Conservation (phyloP, 2,329 filamentous ascomycete species). For the Venturia carpophila region DNA sequence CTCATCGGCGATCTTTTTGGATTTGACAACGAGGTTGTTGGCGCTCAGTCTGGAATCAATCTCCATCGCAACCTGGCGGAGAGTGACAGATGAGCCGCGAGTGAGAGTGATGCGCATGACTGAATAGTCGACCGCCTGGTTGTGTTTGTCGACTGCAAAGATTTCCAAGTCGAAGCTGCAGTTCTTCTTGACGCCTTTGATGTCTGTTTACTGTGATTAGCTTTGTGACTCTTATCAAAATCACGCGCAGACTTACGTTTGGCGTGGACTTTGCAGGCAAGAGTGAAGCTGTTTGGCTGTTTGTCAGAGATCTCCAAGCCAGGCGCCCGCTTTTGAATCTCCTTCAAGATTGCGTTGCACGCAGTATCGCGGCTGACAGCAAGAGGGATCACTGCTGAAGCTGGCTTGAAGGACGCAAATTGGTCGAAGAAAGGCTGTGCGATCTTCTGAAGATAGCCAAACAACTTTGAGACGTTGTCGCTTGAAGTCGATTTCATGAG, state of each 20-base stretch:
- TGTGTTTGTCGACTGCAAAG: constrained; percentile 82
- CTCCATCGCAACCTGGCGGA: constrained; percentile 10
- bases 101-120: constrained; percentile 84
- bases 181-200: constrained; percentile 46
- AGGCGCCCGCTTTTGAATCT: neutral
- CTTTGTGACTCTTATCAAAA: neutral
- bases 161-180: constrained; percentile 84
- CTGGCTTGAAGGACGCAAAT: constrained; percentile 12
- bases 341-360: neutral
- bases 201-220: constrained; percentile 3
- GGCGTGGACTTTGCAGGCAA: constrained; percentile 6
- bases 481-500: constrained; percentile 6
- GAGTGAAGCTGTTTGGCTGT: constrained; percentile 3
- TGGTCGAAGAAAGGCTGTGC: constrained; percentile 4
- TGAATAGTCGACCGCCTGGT: constrained; percentile 65
- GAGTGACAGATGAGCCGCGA: constrained; percentile 46
- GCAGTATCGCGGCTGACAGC: neutral
- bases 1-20: neutral
- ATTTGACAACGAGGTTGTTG: constrained; percentile 5
- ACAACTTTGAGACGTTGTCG: constrained; percentile 8
- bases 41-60: neutral
- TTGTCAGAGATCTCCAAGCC: neutral
- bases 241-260: neutral
- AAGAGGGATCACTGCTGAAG: constrained; percentile 3
- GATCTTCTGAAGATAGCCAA: constrained; percentile 10